Percentiles rank a stretch among this genome's conserved stretches.
phyloP scores from a whole-genome alignment of 495 filamentous ascomycete species.

The Penicillium soppii region DNA sequence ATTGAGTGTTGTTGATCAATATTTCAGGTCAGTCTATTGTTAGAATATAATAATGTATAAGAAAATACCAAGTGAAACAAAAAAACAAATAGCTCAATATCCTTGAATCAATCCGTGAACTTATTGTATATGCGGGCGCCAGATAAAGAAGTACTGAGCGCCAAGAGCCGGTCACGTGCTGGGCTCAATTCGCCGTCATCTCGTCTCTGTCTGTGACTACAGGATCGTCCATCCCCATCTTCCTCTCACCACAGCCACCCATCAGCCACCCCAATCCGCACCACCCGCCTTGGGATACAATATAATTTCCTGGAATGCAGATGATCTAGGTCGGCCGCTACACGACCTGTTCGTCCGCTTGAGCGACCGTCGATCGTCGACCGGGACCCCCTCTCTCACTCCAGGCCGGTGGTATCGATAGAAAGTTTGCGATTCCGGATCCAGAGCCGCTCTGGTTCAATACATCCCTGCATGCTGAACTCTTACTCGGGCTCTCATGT shows the following conservation, averaged over 20 bases:
- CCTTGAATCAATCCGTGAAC: no score
- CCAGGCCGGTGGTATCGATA: slow-evolving; percentile 20
- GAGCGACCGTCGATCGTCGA: slow-evolving; percentile 40
- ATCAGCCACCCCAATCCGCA: slow-evolving; percentile 24
- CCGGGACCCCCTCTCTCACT: slow-evolving; percentile 31
- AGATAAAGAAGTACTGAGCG: background rate
- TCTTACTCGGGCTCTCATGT: slow-evolving; percentile 37
- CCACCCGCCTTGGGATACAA: slow-evolving; percentile 10
- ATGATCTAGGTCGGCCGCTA: slow-evolving; percentile 36
- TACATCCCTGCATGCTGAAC: slow-evolving; percentile 7
- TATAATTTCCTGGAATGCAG: slow-evolving; percentile 38
- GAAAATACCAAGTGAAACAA: background rate
- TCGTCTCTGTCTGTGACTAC: slow-evolving; percentile 30
- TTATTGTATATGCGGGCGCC: background rate
- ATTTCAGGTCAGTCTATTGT: no score
- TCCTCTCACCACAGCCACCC: slow-evolving; percentile 23
- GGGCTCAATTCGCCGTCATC: slow-evolving; percentile 40
- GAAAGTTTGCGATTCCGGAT: slow-evolving; percentile 22
- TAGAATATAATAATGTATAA: no score
- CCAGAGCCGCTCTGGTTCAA: slow-evolving; percentile 12
- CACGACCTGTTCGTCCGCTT: slow-evolving; percentile 41
- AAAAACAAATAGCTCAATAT: background rate
- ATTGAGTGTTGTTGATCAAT: no score
- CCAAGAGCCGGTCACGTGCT: slow-evolving; percentile 35
- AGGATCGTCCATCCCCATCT: slow-evolving; percentile 29